Percentiles rank a stretch among this genome's conserved stretches.
Conservation (phyloP, 192 early-diverging fungal genomes). For the Rhizophagus sp. region DNA sequence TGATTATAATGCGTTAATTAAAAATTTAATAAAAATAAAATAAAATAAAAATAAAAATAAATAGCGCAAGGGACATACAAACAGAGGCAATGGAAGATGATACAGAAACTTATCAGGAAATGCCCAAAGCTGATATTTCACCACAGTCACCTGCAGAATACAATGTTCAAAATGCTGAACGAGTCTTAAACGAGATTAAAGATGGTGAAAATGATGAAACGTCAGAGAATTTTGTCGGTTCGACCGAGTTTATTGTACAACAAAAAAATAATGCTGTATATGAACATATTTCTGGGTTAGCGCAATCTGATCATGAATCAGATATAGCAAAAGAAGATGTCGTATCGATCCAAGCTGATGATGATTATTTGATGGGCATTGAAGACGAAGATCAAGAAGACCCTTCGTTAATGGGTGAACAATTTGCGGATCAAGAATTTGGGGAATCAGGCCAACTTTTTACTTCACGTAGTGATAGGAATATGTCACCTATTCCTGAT, state of each 20-base stretch:
- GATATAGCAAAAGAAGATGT: constrained; percentile 27
- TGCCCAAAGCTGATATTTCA: not conserved
- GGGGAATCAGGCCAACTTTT: not conserved
- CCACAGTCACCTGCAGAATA: not conserved
- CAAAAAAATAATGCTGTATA: not conserved
- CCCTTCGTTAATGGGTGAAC: not conserved
- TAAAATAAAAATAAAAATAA: too few relatives aligned
- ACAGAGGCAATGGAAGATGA: not conserved
- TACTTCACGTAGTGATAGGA: not conserved
- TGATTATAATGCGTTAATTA: not conserved
- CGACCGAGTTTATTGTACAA: not conserved
- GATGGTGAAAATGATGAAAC: not conserved
- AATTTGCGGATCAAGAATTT: not conserved
- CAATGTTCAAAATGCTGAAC: not conserved
- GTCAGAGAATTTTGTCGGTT: not conserved
- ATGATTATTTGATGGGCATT: not conserved
- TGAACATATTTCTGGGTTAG: not conserved
- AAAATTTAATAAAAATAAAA: not conserved
- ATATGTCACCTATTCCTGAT: not conserved
- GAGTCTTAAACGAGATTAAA: not conserved
- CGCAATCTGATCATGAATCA: constrained; percentile 10
- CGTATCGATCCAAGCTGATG: constrained; percentile 23
- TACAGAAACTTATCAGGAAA: not conserved
- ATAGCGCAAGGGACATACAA: not conserved
- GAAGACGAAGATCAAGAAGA: constrained; percentile 8